Evolutionary conservation across 2,329 filamentous ascomycete species (phyloP).

Genomic region (Cladosporium cucumerinum): DNA sequence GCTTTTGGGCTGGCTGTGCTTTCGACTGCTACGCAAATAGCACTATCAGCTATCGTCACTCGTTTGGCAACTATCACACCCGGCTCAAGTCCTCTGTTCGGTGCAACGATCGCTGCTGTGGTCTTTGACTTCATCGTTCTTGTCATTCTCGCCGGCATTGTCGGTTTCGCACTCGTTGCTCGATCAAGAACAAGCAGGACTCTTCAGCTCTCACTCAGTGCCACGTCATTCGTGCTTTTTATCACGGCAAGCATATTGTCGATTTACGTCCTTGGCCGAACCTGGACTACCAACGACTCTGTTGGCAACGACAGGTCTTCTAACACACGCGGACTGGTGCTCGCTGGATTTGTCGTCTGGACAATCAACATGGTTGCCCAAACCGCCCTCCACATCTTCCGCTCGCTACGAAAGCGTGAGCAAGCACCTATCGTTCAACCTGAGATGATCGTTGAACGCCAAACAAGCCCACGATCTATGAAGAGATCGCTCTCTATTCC

Average conservation of each 20-base stretch:
- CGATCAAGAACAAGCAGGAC: constrained; percentile 18
- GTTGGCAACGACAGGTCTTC: not conserved
- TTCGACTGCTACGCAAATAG: constrained; percentile 21
- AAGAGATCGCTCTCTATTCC: constrained; percentile 24
- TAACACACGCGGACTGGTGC: constrained; percentile 18
- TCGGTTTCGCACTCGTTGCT: constrained; percentile 17
- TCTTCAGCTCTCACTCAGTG: constrained; percentile 16
- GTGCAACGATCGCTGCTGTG: constrained; percentile 22
- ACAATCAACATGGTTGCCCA: constrained; percentile 26
- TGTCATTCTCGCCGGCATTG: constrained; percentile 19
- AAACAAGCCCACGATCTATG: constrained; percentile 14
- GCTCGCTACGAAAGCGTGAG: constrained; percentile 21
- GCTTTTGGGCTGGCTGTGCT: constrained; percentile 18
- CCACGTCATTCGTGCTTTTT: constrained; percentile 17
- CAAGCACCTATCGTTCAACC: not conserved
- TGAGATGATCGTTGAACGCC: constrained; percentile 9
- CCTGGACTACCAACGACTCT: constrained; percentile 4
- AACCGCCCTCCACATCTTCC: constrained; percentile 26
- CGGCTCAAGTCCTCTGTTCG: constrained; percentile 14
- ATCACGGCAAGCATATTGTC: constrained; percentile 23
- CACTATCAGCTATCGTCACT: constrained; percentile 22
- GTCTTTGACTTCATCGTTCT: constrained; percentile 25
- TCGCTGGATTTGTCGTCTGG: constrained; percentile 29
- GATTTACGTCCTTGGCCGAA: constrained; percentile 22
- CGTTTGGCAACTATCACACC: constrained; percentile 22